Base-by-base conservation (phyloP, 2,329 filamentous ascomycete species). In the Ascochyta clinopodiicola region DNA sequence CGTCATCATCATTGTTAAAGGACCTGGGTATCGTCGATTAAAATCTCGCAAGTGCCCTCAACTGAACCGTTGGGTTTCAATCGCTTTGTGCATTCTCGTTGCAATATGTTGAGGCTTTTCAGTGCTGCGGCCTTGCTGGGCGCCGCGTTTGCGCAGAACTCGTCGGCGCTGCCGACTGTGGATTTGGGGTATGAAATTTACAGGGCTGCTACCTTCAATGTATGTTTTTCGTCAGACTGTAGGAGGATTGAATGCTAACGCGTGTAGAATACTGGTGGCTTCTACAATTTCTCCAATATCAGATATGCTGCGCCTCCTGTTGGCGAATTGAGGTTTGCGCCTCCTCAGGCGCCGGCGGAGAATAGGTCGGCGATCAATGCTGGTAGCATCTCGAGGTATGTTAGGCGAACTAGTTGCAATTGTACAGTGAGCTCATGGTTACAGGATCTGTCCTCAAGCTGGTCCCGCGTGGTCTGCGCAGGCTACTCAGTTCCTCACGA, bases 221-320 rank as follows among this genome's bases (percentile, higher is more conserved):
- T 79, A 52, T 17, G 71, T 70, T 31, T 15, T 19, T 39, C 12
- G 15, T 17, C 6, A 43, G 1, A n/a, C 15, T 21, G 42, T 6
- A 27, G 40, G 25, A 24, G 49, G 40, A 39, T 15, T 22, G 13
- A 8, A 7, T 31, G n/a, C 57, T 63, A 35, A 66, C 39, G 32
- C 3, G 15, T 9, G 17, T 42, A 75, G 77, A 64, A 72, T 54
- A 71, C 78, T 0, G 69, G 69, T n/a, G 68, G 73, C 21, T 74
- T 80, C 58, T 85, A 83, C 69, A 82, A 80, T 57, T 86, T 86
- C 71, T 79, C 73, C 47, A 84, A 86, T 61, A 84, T 86, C 57
- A 79, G 83, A 38, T 86, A 81, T 67, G 84, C 82, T 6, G 80
- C 80, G 24, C 78, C 84, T 13, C 83, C 84, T 1, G 57, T 81